Base-by-base conservation (phyloP, 371 early-diverging fungal genomes). In the Phascolomyces articulosus region DNA sequence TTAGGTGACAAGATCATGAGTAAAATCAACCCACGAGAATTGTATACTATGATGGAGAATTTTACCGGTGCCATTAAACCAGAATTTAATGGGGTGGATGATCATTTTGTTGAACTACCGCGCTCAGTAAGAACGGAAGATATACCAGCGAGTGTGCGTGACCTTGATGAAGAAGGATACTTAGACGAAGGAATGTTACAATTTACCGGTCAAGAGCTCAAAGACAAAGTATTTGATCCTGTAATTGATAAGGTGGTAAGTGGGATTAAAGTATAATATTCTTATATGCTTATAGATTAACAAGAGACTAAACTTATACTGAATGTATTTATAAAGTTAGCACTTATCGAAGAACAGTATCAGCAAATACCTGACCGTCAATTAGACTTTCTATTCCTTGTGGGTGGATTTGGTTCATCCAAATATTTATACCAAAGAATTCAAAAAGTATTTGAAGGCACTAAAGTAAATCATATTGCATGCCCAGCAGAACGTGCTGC, bases 61-160 rank as follows among this genome's bases (percentile, higher is more conserved):
- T 86, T 86, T 68, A 78, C 84, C 9, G 82, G 85, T 55, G 70
- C 63, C 4, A 85, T 85, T 34, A 82, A 85, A 58, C 87, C 87
- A 1, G 83, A 82, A 48, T 86, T 86, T 70, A 84, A 85, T 61
- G 85, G 68, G 13, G 60, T 79, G 20, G 79, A 79, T 56, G 83
- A 85, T 55, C 85, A 85, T 34, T 85, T 79, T 53, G 38, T 85
- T 29, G 74, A 65, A 44, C 64, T 85, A 55, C 84, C 86, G 1
- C 76, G 72, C n/a, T 77, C 80, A 13, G 68, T 74, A 23, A 69
- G 73, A 40, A 58, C 83, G 23, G 76, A 75, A 40, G 65, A 71
- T 1, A 28, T 83, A 21, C 68, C 69, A 55, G 60, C 70, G 28
- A 48, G 48, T 24, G 7, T 24, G 4, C n/a, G 47, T 10, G 75